phyloP scores from a whole-genome alignment of 768 basidiomycete species.

The Termitomyces sp. region DNA sequence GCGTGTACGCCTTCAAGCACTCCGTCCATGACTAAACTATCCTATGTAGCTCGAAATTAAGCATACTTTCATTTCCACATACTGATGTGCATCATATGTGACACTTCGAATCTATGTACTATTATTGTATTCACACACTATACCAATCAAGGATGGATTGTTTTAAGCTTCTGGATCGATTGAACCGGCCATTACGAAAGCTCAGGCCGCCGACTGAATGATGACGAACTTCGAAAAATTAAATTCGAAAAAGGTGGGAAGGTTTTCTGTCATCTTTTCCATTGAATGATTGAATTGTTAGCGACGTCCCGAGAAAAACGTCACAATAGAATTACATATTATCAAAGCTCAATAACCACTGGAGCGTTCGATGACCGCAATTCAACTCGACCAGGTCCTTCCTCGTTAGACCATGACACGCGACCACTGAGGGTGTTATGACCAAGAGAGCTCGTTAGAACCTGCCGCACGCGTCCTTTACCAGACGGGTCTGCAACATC shows the following conservation, averaged over 20 bases:
- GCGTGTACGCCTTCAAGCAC: background rate
- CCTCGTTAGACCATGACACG: slow-evolving; percentile 14
- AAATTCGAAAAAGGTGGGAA: background rate
- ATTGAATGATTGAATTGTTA: too few relatives aligned
- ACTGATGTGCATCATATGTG: background rate
- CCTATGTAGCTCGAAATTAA: too few relatives aligned
- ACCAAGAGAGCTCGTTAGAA: slow-evolving; percentile 1
- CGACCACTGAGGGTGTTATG: slow-evolving; percentile 7
- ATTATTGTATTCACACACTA: background rate
- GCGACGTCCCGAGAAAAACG: too few relatives aligned
- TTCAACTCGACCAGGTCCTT: slow-evolving; percentile 11
- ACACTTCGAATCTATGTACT: background rate
- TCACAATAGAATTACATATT: background rate
- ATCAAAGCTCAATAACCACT: slow-evolving; percentile 11
- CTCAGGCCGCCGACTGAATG: background rate
- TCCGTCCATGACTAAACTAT: too few relatives aligned
- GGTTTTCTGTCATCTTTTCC: background rate
- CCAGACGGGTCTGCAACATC: slow-evolving; percentile 18
- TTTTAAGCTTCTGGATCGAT: background rate
- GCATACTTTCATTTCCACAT: background rate
- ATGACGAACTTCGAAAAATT: too few relatives aligned
- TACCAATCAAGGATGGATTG: background rate
- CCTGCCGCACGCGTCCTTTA: slow-evolving; percentile 14
- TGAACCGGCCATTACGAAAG: background rate
- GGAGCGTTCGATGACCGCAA: slow-evolving; percentile 14